These are phyloP conservation scores for Scenedesmus sp. DNA, from an alignment of 163 green algal species.

Conservation along the genomic window DNA sequence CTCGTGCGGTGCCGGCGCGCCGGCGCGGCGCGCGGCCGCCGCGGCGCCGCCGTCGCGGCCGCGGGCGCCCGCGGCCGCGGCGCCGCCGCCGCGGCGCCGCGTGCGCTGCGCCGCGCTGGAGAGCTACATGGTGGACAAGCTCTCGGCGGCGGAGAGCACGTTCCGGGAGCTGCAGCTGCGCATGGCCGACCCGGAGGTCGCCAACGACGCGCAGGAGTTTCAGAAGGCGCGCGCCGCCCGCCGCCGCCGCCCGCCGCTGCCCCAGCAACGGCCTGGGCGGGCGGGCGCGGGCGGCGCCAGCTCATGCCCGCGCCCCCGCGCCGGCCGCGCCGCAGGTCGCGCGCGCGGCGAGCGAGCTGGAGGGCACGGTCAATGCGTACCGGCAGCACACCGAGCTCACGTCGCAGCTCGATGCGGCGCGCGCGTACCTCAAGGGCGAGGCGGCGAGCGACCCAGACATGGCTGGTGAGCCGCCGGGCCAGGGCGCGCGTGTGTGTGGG, in stretches of 20 bases:
- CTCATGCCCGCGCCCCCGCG: too few species aligned
- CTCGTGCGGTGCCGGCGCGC: too few species aligned
- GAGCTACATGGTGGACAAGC: slow-evolving; percentile 82
- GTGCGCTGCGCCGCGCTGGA: slow-evolving; percentile 58
- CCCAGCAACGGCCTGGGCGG: too few species aligned
- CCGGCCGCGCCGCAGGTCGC: slow-evolving; percentile 75
- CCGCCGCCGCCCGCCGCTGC: too few species aligned
- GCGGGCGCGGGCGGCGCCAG: too few species aligned
- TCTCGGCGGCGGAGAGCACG: slow-evolving; percentile 67
- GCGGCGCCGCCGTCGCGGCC: too few species aligned
- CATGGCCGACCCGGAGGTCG: slow-evolving; percentile 85
- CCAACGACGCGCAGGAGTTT: slow-evolving; percentile 76
- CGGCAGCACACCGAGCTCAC: slow-evolving; percentile 62
- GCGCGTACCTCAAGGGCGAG: slow-evolving; percentile 80
- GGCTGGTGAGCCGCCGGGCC: slow-evolving; percentile 37
- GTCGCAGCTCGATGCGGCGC: slow-evolving; percentile 73
- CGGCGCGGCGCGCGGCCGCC: too few species aligned
- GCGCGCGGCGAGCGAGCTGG: slow-evolving; percentile 78
- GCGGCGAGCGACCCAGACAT: slow-evolving; percentile 62
- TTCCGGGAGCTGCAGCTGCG: slow-evolving; percentile 80
- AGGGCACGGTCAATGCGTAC: slow-evolving; percentile 69
- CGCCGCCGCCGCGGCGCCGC: too few species aligned
- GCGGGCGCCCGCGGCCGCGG: too few species aligned
- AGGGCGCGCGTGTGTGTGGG: not conserved
- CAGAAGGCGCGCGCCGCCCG: slow-evolving; percentile 65